Evolutionary conservation across 805 yeast species (phyloP).

Genomic region (Myxozyma neglecta): DNA sequence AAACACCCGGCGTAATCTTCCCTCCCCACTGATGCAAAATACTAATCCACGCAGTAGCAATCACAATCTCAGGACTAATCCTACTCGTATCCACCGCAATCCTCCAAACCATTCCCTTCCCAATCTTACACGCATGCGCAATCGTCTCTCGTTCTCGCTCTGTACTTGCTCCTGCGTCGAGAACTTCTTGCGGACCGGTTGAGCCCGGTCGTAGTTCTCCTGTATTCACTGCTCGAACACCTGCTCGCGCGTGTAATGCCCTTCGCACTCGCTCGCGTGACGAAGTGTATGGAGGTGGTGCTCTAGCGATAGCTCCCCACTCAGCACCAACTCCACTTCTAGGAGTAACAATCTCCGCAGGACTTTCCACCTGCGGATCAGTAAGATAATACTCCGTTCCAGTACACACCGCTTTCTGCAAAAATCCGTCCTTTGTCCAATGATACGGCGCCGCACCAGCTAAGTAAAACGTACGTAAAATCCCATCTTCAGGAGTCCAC

Average conservation of each 20-base stretch:
- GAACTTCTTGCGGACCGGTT: not conserved
- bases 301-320: not conserved
- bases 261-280: not conserved
- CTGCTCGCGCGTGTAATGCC: not conserved
- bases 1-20: constrained; percentile 10
- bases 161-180: not conserved
- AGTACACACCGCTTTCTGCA: constrained; percentile 6
- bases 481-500: constrained; percentile 29
- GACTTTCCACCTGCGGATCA: constrained; percentile 22
- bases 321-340: constrained; percentile 1
- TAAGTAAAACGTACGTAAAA: constrained; percentile 24
- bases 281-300: not conserved
- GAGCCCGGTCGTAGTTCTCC: not conserved
- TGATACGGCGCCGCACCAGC: constrained; percentile 25
- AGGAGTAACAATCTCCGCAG: constrained; percentile 18
- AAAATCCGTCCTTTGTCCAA: constrained; percentile 27
- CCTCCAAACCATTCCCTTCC: constrained; percentile 27
- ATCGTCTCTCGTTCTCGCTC: constrained; percentile 12
- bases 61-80: constrained; percentile 26
- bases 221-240: not conserved
- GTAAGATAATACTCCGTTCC: constrained; percentile 18
- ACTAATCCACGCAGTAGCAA: constrained; percentile 32
- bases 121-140: constrained; percentile 23
- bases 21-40: constrained; percentile 24
- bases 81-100: constrained; percentile 21